A percentile compares a stretch with the other conserved stretches of the same genome.
phyloP scores from a whole-genome alignment of 345 rosid species.

The Mercurialis annua region DNA sequence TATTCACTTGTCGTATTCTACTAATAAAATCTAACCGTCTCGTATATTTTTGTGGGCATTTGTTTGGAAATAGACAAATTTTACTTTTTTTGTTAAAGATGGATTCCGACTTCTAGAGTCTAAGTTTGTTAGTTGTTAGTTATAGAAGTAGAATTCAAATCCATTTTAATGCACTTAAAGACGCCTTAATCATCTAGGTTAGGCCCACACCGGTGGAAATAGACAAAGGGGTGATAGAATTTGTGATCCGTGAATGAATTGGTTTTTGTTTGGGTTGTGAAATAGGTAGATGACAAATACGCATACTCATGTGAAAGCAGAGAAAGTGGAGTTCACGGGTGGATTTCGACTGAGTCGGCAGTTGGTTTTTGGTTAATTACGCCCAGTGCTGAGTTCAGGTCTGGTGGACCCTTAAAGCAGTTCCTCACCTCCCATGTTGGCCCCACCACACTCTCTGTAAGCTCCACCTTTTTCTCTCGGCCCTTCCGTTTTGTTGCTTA shows the following conservation, averaged over 20 bases:
- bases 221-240: background rate
- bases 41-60: too few relatives aligned
- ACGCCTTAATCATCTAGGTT: too few relatives aligned
- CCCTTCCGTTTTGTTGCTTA: background rate
- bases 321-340: conserved; percentile 24
- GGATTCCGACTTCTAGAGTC: too few relatives aligned
- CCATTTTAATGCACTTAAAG: too few relatives aligned
- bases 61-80: too few relatives aligned
- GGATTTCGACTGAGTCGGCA: conserved; percentile 11
- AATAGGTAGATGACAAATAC: conserved; percentile 33
- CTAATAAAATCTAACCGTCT: too few relatives aligned
- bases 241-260: background rate
- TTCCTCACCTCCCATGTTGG: conserved; percentile 29
- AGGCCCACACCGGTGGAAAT: too few relatives aligned
- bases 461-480: background rate
- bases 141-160: too few relatives aligned
- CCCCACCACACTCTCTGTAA: conserved; percentile 24
- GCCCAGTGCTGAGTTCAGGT: conserved; percentile 22
- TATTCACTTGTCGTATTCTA: too few relatives aligned
- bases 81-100: too few relatives aligned
- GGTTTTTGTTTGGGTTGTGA: background rate
- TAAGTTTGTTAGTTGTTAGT: too few relatives aligned
- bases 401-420: conserved; percentile 31
- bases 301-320: conserved; percentile 22
- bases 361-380: conserved; percentile 31